A percentile compares a stretch with the other conserved stretches of the same genome.
Evolutionary conservation across 352 stramenopile species (phyloP).

Genomic region (Globisporangium uncinulatum): DNA sequence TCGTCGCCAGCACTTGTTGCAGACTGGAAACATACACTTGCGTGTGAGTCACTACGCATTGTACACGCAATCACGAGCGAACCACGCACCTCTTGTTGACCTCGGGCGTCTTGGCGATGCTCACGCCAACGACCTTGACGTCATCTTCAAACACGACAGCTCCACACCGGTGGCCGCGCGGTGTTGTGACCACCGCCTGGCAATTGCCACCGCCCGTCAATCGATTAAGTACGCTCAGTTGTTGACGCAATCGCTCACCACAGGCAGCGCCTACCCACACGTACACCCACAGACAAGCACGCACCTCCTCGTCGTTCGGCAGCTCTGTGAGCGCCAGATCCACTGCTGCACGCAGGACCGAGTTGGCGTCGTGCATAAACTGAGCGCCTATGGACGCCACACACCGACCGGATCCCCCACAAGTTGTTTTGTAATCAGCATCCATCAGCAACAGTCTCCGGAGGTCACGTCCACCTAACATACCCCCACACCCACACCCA

Average conservation of each 20-base stretch:
- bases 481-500: too few species aligned
- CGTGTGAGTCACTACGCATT: neutral
- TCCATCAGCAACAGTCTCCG: too few species aligned
- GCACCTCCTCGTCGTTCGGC: constrained; percentile 75
- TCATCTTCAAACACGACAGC: constrained; percentile 71
- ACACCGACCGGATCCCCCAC: neutral
- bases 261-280: neutral
- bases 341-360: constrained; percentile 56
- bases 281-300: constrained; percentile 3
- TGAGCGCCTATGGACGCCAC: constrained; percentile 24
- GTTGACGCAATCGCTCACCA: constrained; percentile 2
- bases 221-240: neutral
- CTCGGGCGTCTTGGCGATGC: constrained; percentile 38
- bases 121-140: constrained; percentile 73
- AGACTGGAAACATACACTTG: constrained; percentile 23
- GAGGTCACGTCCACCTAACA: neutral
- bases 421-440: too few species aligned
- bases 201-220: neutral
- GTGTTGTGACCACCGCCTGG: constrained; percentile 72
- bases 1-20: constrained; percentile 40
- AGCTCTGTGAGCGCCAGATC: constrained; percentile 74
- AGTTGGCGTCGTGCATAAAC: constrained; percentile 73
- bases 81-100: constrained; percentile 34
- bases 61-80: neutral
- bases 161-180: constrained; percentile 63